Evolutionary conservation across 2,329 filamentous ascomycete species (phyloP).

Genomic region (Diplodia sapinea): DNA sequence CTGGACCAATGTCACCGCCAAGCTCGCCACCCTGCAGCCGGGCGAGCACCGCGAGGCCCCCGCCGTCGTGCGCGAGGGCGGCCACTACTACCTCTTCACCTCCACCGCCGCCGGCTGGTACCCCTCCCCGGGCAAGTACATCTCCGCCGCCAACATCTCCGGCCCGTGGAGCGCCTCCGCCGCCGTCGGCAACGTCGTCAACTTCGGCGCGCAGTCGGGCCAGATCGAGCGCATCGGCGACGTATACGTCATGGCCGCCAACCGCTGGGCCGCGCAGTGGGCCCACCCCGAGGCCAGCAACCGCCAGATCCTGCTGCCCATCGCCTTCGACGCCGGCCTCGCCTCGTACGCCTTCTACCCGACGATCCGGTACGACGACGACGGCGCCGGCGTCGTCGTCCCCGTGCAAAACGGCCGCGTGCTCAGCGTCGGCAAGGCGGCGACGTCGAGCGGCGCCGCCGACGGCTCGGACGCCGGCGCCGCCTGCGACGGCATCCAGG

Average conservation of each 20-base stretch:
- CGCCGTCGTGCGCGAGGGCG: conserved; percentile 33
- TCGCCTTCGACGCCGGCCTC: conserved; percentile 32
- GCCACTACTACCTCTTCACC: conserved; percentile 36
- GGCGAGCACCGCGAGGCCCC: conserved; percentile 34
- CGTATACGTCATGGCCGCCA: conserved; percentile 32
- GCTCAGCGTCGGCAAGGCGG: conserved; percentile 34
- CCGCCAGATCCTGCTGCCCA: conserved; percentile 34
- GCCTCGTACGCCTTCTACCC: conserved; percentile 35
- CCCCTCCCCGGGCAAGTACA: conserved; percentile 33
- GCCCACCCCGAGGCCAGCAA: conserved; percentile 32
- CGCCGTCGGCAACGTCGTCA: conserved; percentile 34
- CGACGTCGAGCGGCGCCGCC: conserved; percentile 31
- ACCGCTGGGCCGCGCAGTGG: conserved; percentile 36
- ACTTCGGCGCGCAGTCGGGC: conserved; percentile 35
- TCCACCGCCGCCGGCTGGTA: conserved; percentile 36
- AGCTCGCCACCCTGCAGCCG: conserved; percentile 33
- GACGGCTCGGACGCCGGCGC: conserved; percentile 15
- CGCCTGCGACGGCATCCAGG: conserved; percentile 13
- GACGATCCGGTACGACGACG: conserved; percentile 34
- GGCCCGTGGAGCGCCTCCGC: conserved; percentile 32
- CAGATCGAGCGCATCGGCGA: conserved; percentile 29
- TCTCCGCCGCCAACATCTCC: neutral
- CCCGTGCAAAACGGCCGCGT: conserved; percentile 34
- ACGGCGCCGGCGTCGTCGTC: conserved; percentile 33
- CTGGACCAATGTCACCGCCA: conserved; percentile 34